These are phyloP conservation scores for Suaeda aralocaspica DNA, from an alignment of 148 eudicot genomes.

Conservation along the genomic window DNA sequence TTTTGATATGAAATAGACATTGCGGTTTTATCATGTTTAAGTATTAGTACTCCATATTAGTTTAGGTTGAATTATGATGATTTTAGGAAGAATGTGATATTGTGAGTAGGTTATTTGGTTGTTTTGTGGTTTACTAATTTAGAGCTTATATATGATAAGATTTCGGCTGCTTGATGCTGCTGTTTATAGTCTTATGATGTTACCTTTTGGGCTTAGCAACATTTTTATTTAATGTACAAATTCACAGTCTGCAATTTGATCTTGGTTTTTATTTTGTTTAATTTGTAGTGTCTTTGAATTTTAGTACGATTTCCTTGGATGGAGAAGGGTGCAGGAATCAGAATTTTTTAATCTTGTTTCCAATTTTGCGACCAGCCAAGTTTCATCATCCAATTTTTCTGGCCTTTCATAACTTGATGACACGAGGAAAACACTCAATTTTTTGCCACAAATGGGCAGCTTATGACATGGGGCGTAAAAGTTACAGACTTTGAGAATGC, in stretches of 20 bases:
- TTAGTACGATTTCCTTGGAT: neutral
- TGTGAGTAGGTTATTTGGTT: neutral
- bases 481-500: neutral
- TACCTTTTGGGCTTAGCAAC: neutral
- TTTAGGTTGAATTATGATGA: neutral
- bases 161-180: neutral
- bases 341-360: neutral
- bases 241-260: neutral
- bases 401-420: no score
- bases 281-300: neutral
- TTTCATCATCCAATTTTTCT: no score
- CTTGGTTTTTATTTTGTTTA: slow-evolving; percentile 2
- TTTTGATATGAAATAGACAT: no score
- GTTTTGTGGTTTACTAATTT: neutral
- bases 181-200: neutral
- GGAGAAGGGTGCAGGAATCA: neutral
- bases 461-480: neutral
- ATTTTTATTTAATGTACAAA: neutral
- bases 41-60: no score
- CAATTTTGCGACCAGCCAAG: neutral
- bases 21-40: no score
- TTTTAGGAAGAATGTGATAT: neutral
- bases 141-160: neutral
- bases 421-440: neutral
- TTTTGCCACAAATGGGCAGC: neutral